phyloP scores from a whole-genome alignment of 225 moss, liverwort and hornwort genomes.

The Neckera pumila region DNA sequence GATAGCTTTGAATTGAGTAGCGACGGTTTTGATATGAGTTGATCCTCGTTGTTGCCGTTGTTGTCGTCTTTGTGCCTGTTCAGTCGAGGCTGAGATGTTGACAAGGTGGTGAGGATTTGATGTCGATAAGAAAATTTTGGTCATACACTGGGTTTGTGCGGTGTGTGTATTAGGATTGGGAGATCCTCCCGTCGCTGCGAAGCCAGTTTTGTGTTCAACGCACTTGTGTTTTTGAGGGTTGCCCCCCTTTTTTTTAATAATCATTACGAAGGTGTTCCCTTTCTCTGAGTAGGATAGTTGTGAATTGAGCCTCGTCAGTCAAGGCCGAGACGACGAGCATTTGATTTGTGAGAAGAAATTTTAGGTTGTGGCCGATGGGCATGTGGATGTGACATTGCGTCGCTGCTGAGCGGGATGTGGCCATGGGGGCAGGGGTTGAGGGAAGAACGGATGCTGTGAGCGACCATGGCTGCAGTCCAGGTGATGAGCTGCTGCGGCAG shows the following conservation, averaged over 20 bases:
- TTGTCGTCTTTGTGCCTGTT: background rate
- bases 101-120: background rate
- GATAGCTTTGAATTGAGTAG: background rate
- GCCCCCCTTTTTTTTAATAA: background rate
- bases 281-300: background rate
- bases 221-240: background rate
- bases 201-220: background rate
- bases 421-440: background rate
- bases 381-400: background rate
- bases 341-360: background rate
- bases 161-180: background rate
- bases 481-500: slow-evolving; percentile 27
- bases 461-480: slow-evolving; percentile 31
- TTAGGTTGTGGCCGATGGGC: background rate
- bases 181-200: background rate
- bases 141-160: background rate
- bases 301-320: background rate
- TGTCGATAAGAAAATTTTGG: background rate
- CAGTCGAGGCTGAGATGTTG: background rate
- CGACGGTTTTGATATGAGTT: background rate
- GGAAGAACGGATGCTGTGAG: slow-evolving; percentile 18
- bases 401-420: slow-evolving; percentile 7
- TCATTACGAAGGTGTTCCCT: background rate
- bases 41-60: background rate
- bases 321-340: background rate